Base-by-base conservation (phyloP, 1,284 basidiomycete species). In the Gomphus bonarii region DNA sequence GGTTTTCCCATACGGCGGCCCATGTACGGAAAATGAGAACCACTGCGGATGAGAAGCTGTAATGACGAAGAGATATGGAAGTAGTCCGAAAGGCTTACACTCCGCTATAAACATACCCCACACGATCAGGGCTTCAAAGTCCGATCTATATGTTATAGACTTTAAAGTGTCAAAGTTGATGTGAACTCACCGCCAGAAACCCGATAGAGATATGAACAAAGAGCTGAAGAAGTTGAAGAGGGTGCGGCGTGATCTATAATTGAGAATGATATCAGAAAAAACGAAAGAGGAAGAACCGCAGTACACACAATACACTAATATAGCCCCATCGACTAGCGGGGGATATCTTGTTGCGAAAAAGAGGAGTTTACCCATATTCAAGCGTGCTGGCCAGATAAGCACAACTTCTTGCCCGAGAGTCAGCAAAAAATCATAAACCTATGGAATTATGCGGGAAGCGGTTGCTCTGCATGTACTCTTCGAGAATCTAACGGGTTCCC, bases 281-380 rank as follows among this genome's bases (percentile, higher is more conserved):
- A 25, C 20, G n/a, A 50, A 16, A 18, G 43, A 18, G 43, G 43
- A 20, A 18, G 42, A 14, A 22, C 8, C 9, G 35, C 6, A 22
- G 46, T 18, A 46, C 59, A 18, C 35, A 60, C 59, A 20, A 14
- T 46, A 49, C 8, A 58, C 14, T 40, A 58, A 14, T 0, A 58
- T 30, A 10, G 52, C 22, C 20, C 18, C 33, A 46, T 60, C 59
- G 12, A 60, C 25, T 12, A 58, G 50, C 8, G 56, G 14, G 11
- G 53, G 36, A 42, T 60, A 60, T 16, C 59, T 47, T 11, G 50
- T 58, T 3, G 43, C 43, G 6, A 60, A 50, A 33, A 54, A 60
- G 12, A 60, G 56, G 16, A 40, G 5, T 22, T 54, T 54, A 12
- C 56, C 55, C 16, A 54, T 10, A 36, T 54, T 49, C 59, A 50